These are phyloP conservation scores for Aspergillus floridensis DNA, from an alignment of 2,329 filamentous ascomycete species.

Conservation along the genomic window DNA sequence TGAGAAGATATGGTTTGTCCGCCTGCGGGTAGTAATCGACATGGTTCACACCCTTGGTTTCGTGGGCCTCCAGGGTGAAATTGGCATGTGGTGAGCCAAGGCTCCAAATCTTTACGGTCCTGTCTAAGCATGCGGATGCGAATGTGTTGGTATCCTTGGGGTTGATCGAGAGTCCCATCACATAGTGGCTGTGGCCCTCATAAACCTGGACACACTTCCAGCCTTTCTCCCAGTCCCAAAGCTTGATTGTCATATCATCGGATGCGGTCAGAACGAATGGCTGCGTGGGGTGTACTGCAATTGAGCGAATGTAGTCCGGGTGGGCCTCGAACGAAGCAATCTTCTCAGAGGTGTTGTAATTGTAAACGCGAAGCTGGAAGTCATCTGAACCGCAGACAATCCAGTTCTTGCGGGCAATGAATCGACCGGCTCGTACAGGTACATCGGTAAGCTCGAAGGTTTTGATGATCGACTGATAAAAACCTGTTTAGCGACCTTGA, in stretches of 20 bases:
- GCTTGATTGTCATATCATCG: conserved; percentile 97
- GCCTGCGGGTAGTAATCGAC: conserved; percentile 79
- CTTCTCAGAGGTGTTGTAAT: conserved; percentile 99
- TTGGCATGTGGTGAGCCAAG: conserved; percentile 90
- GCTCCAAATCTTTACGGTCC: conserved; percentile 98
- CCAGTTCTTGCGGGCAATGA: conserved; percentile 98
- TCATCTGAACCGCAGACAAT: conserved; percentile 94
- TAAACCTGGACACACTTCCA: conserved; percentile 99
- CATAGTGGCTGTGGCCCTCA: conserved; percentile 93
- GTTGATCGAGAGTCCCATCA: conserved; percentile 96
- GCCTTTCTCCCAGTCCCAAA: conserved; percentile 98
- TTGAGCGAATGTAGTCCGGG: conserved; percentile 96
- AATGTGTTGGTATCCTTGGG: conserved; percentile 94
- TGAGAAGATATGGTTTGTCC: conserved; percentile 82
- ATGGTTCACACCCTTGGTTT: conserved; percentile 96
- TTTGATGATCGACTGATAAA: conserved; percentile 78
- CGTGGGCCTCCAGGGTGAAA: conserved; percentile 94
- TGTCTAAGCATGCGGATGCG: conserved; percentile 89
- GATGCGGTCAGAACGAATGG: conserved; percentile 94
- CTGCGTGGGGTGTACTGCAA: conserved; percentile 91
- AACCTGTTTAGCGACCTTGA: conserved; percentile 14
- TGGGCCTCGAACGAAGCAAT: conserved; percentile 96
- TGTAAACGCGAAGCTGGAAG: conserved; percentile 87
- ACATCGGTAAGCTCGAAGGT: conserved; percentile 99
- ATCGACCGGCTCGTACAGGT: conserved; percentile 91